A percentile compares a stretch with the other conserved stretches of the same genome.
phyloP scores from a whole-genome alignment of 2,329 filamentous ascomycete genomes.

The Xylariaceae sp. region DNA sequence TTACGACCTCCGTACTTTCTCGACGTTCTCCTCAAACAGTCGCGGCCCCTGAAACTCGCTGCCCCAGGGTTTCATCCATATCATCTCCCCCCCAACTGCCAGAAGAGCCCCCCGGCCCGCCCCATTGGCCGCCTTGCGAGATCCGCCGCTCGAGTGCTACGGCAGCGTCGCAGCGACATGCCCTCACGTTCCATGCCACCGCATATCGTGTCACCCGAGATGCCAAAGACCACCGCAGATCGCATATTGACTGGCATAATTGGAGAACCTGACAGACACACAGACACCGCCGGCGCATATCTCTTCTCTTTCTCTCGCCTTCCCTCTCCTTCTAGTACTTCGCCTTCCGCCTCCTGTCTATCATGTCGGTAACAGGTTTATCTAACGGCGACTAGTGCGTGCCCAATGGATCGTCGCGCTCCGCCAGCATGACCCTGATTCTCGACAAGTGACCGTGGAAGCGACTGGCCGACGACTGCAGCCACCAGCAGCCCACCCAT shows the following conservation, averaged over 20 bases:
- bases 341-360: background rate
- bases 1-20: background rate
- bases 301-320: background rate
- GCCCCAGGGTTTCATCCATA: conserved; percentile 3
- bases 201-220: conserved; percentile 16
- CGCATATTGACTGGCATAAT: conserved; percentile 14
- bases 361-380: background rate
- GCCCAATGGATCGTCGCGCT: background rate
- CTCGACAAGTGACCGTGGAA: conserved; percentile 7
- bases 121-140: conserved; percentile 20
- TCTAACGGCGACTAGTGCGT: background rate
- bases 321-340: background rate
- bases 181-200: conserved; percentile 12
- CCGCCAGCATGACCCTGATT: conserved; percentile 1
- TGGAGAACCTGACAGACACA: background rate
- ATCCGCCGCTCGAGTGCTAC: conserved; percentile 13
- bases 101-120: background rate
- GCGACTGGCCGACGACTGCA: conserved; percentile 10
- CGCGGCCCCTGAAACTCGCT: background rate
- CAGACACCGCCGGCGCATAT: conserved; percentile 2
- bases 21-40: background rate
- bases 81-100: conserved; percentile 4
- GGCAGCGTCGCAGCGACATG: conserved; percentile 13
- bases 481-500: background rate
- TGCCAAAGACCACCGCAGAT: conserved; percentile 21